phyloP scores from a whole-genome alignment of 306 rosid species.

The Bauhinia variegata region DNA sequence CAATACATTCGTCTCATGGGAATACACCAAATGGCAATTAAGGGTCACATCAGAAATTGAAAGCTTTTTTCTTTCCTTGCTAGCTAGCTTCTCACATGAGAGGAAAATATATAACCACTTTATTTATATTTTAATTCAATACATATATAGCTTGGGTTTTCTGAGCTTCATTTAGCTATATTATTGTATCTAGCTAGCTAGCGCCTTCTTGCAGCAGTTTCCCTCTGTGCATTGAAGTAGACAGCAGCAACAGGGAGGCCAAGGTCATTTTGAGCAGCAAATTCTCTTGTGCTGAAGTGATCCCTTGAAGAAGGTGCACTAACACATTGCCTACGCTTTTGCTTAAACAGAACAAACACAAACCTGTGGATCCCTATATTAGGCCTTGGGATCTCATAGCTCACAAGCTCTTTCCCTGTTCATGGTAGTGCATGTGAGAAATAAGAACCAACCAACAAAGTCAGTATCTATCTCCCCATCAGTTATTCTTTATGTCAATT shows the following conservation, averaged over 20 bases:
- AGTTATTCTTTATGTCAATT: too few species aligned
- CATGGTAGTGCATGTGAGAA: too few species aligned
- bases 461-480: conserved; percentile 17
- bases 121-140: conserved; percentile 15
- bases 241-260: conserved; percentile 94
- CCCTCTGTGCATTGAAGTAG: conserved; percentile 90
- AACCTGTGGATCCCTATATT: conserved; percentile 96
- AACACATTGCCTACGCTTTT: conserved; percentile 66
- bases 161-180: too few species aligned
- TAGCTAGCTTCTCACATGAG: neutral
- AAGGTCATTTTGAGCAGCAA: conserved; percentile 73
- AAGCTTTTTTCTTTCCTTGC: conserved; percentile 11
- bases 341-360: conserved; percentile 89
- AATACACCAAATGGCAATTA: neutral
- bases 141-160: too few species aligned
- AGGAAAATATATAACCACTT: too few species aligned
- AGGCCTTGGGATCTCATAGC: conserved; percentile 90
- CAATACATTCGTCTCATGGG: conserved; percentile 26
- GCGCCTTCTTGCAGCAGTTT: conserved; percentile 89
- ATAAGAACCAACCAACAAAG: too few species aligned
- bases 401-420: conserved; percentile 84
- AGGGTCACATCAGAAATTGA: conserved; percentile 40
- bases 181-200: too few species aligned
- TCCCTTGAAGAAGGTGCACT: conserved; percentile 67
- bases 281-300: conserved; percentile 71